Base-by-base conservation (phyloP, 1,284 basidiomycete species). In the Chondrostereum purpureum region DNA sequence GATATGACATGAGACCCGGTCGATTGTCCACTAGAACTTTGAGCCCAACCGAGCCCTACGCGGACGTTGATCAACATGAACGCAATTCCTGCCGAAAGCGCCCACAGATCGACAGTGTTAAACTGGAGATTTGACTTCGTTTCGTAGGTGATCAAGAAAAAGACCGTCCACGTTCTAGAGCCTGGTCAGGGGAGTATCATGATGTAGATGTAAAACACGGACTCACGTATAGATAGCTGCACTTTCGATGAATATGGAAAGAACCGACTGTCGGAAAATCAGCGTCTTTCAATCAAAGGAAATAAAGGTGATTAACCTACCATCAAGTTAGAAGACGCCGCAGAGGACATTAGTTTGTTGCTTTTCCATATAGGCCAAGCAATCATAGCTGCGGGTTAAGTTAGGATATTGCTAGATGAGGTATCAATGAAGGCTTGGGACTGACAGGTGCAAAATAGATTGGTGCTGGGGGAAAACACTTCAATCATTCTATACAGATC, bases 381-480 rank as follows among this genome's bases (percentile, higher is more conserved):
- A 31, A 51, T 48, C 12, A 51, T 19, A 13, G 38, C 49, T 48
- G 27, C 5, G n/a, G 38, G n/a, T 16, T 14, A 13, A 24, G 23
- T 39, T 17, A 16, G 24, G 17, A 27, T 43, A n/a, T n/a, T n/a
- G n/a, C n/a, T 5, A 27, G 19, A 23, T 12, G 27, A 5, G 19
- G 18, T 19, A n/a, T 8, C 12, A n/a, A 14, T 21, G 0, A 22
- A 14, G 23, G 10, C 10, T 27, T 22, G 12, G 34, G 35, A 20
- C 20, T 21, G 33, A 51, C 49, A 12, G 20, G 49, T 51, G 22
- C 49, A 39, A 17, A 48, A 51, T 24, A 48, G 17, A 33, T 51
- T 51, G 4, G 49, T 51, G 5, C 49, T 51, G 24, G 11, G 21
- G 22, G 18, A 12, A 16, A 31, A 12, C 21, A 33, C 19, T 36